Percentiles rank a stretch among this genome's conserved stretches.
Evolutionary conservation across 768 basidiomycete genomes (phyloP).

Genomic region (Pulveroboletus ravenelii): DNA sequence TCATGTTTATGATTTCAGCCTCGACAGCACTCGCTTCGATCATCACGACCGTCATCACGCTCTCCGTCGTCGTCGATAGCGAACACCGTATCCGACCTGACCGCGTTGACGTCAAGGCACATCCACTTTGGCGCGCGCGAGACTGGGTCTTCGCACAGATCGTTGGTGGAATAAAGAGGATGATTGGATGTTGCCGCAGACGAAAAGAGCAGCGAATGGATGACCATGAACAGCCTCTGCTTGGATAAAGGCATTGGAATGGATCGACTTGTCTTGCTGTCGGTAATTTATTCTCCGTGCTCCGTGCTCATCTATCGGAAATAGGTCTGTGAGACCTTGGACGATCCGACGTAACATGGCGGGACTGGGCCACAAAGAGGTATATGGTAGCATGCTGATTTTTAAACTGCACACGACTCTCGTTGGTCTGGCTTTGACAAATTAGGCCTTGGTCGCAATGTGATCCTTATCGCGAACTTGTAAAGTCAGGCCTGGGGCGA

Average conservation of each 20-base stretch:
- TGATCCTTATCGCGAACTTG: neutral
- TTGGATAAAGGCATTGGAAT: slow-evolving; percentile 8
- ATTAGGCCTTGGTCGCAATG: neutral
- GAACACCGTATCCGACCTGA: slow-evolving; percentile 64
- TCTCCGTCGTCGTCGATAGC: slow-evolving; percentile 60
- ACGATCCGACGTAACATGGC: neutral
- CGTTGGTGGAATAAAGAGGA: slow-evolving; percentile 6
- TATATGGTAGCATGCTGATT: neutral
- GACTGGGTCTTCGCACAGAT: slow-evolving; percentile 26
- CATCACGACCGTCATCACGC: slow-evolving; percentile 53
- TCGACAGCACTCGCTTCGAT: slow-evolving; percentile 69
- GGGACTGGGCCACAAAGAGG: neutral
- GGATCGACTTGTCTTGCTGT: neutral
- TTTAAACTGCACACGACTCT: neutral
- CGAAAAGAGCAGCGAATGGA: neutral
- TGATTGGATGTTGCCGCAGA: slow-evolving; percentile 9
- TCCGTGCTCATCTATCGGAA: neutral
- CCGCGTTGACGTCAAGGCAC: slow-evolving; percentile 43
- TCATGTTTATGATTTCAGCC: slow-evolving; percentile 91
- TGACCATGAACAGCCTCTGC: slow-evolving; percentile 3
- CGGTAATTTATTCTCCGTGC: slow-evolving; percentile 5
- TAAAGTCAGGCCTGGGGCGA: neutral
- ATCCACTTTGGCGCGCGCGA: slow-evolving; percentile 33
- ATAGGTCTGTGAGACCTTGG: neutral
- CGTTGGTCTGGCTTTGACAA: neutral